phyloP scores from a whole-genome alignment of 495 filamentous ascomycete species.

The Polyplosphaeria fusca region DNA sequence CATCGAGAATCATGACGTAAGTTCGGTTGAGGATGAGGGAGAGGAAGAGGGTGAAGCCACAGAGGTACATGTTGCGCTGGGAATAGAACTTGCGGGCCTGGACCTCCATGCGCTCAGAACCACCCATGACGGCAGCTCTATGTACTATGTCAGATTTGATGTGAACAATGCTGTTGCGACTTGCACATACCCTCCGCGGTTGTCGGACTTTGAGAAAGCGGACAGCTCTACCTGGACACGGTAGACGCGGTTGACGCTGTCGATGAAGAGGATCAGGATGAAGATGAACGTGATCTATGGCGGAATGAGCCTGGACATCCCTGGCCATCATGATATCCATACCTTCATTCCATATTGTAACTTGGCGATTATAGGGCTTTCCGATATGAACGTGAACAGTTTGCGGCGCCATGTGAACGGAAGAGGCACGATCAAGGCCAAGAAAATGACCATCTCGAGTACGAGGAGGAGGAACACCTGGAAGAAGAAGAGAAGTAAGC shows the following conservation, averaged over 20 bases:
- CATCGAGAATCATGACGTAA: constrained; percentile 94
- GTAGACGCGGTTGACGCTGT: constrained; percentile 98
- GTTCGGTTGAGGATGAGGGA: constrained; percentile 98
- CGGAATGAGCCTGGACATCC: constrained; percentile 21
- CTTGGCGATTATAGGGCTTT: constrained; percentile 77
- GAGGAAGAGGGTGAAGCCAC: constrained; percentile 98
- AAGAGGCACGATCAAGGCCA: constrained; percentile 85
- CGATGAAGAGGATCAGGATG: constrained; percentile 95
- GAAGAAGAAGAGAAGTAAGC: constrained; percentile 29
- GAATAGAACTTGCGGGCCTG: constrained; percentile 99
- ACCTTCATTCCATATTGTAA: constrained; percentile 79
- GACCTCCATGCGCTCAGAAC: constrained; percentile 93
- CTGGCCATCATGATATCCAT: constrained; percentile 12
- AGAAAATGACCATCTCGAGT: constrained; percentile 89
- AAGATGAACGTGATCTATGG: constrained; percentile 93
- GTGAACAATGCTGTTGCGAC: constrained; percentile 32
- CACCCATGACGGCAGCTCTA: constrained; percentile 65
- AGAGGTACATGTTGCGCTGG: constrained; percentile 99
- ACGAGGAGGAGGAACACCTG: constrained; percentile 93
- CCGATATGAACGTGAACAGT: constrained; percentile 90
- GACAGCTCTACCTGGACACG: constrained; percentile 88
- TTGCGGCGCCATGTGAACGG: constrained; percentile 82
- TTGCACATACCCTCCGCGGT: constrained; percentile 46
- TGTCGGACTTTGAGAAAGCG: constrained; percentile 53
- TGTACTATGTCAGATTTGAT: constrained; percentile 14